Evolutionary conservation across 306 rosid species (phyloP), one percentile per base, ranked within the genome.

Genomic region (Prunus persica): DNA sequence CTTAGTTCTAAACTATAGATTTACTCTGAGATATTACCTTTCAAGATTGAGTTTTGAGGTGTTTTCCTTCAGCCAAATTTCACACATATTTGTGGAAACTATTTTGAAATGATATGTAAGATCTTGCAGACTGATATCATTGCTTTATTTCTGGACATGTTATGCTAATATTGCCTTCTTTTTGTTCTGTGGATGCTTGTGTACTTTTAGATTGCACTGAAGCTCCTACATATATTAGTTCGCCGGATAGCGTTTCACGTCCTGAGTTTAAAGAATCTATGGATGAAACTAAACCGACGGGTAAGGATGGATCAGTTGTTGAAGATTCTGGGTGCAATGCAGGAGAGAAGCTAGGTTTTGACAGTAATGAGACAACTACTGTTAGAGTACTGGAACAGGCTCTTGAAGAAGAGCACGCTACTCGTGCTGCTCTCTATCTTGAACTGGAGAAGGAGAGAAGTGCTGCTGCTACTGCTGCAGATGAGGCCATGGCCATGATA

Each of bases 401-500:
- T 47, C 86, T 87, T 5, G 79, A 84, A 76, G 85, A 84, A 84
- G 88, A 84, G 82, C 73, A 75, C 0, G 62, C 76, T 24, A 85
- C 81, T 70, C 78, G 80, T 18, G 49, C 79, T 63, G 75, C 85
- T 47, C 74, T 87, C 28, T 82, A 82, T 55, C 61, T 80, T 70
- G 91, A 87, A 20, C 88, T 87, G 25, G 91, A 87, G 87, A 82
- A 87, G 72, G 91, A 87, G 78, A 84, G 91, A 84, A 80, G 79
- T 78, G 85, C 84, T 22, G 84, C 88, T 75, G 83, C 87, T 27
- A 60, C 80, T 14, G 91, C 91, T 41, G 84, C 91, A 54, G 88
- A 87, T 75, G 91, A 82, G 77, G 87, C 87, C 69, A 87, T 87
- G 91, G 85, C 88, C 27, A 87, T 87, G 91, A 87, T 87, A 46